Base-by-base conservation (phyloP, 352 stramenopile genomes). In the Thraustochytrium sp. region DNA sequence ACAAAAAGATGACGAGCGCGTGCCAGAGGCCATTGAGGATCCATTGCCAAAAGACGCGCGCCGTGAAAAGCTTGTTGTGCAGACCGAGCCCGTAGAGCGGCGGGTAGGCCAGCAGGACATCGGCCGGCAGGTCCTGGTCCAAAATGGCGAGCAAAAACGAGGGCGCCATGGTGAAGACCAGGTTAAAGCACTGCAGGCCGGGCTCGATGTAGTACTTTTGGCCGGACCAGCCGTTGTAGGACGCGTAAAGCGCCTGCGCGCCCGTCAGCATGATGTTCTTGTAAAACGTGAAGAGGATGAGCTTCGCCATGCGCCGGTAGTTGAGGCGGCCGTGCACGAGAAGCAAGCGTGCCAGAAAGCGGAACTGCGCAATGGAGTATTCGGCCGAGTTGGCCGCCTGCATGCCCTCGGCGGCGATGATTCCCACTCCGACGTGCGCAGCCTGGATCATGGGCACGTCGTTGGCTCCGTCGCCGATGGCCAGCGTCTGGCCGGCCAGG, bases 381-480 rank as follows among this genome's bases (percentile, higher is more conserved):
- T 99, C 97, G 62, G 94, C 92, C 18, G 89, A 91, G 88, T 99
- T 99, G 8, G 99, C 96, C n/a, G 97, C 97, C 82, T 99, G 96
- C 87, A 98, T 96, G n/a, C 97, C 97, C 89, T 99, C 97, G 78
- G 98, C 92, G 21, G 97, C 97, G 31, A 92, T 98, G 86, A 99
- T 99, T 16, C 97, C 97, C 44, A 99, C 92, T 56, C 97, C 97
- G 73, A 99, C 94, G 84, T 99, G 97, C 26, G 92, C 97, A 86
- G 97, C 95, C 86, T 98, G 95, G 86, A 99, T 99, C 97, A 99
- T 99, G 37, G 94, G 94, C 53, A 99, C 96, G 82, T 99, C 97
- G 86, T 99, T 99, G 29, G 97, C 97, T 16, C 97, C 96, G 88
- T 99, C 97, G n/a, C 92, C 92, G 76, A 96, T 96, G 0, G 92